Evolutionary conservation across 345 rosid genomes (phyloP), one percentile per base, ranked within the genome.

Genomic region (Ailanthus altissimus): DNA sequence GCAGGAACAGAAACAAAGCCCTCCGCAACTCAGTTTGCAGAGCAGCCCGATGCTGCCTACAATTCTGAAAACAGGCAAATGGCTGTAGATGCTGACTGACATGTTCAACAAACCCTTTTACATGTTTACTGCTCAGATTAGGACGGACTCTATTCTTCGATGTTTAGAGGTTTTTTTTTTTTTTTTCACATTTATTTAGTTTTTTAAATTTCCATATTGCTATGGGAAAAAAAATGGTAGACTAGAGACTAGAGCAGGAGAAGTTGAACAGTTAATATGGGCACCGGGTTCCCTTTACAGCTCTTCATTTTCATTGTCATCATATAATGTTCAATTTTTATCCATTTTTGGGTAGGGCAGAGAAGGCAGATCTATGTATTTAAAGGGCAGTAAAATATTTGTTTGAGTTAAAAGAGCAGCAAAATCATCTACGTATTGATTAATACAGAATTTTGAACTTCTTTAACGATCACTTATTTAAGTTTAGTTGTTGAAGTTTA

Each of bases 31-130:
- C 83, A 84, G 76, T 83, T 73, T 36, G 56, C 76, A 8, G 86
- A 84, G n/a, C 72, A 84, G 18, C 70, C 74, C 20, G 58, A 75
- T 38, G 82, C 82, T 54, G 80, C 77, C 46, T 82, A 81, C 67
- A 61, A 84, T 43, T 76, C 88, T 16, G 88, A 86, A 73, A 87
- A 80, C 46, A 87, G 82, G 79, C 71, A 85, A 26, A 61, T 82
- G 84, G 72, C 88, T 62, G 78, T 82, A 42, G 95, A 89, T 81
- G 46, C 86, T 46, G 88, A 84, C 86, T 50, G 88, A 84, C 56
- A 75, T 85, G 83, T 73, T 72, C n/a, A 75, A 83, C 51, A 84
- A 58, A 26, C 4, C 23, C 28, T 8, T 70, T 16, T 32, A 32
- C 38, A 32, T 32, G 38, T 32, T 1, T 32, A 32, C 38, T 32